Conservation (phyloP, 495 filamentous ascomycete species). For the Penicillium paxilli region DNA sequence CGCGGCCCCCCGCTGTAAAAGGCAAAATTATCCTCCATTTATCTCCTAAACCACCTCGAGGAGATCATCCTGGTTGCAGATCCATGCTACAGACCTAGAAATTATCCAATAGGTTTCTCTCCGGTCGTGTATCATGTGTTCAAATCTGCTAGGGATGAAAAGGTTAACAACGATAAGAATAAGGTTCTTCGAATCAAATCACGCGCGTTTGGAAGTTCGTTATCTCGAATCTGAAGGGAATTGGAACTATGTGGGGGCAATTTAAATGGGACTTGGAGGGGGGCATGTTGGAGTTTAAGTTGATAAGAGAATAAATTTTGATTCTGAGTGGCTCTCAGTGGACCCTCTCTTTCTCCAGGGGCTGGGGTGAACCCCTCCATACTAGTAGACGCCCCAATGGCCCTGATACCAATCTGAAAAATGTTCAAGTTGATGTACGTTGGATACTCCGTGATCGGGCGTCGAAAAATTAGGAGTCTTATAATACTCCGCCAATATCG, state of each 20-base stretch:
- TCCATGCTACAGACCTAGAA: constrained; percentile 1
- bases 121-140: background rate
- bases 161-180: constrained; percentile 3
- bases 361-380: background rate
- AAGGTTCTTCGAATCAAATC: constrained; percentile 1
- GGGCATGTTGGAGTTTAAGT: too few species aligned
- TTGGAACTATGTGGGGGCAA: background rate
- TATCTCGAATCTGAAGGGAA: constrained; percentile 1
- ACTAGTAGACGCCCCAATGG: background rate
- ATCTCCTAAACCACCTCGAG: background rate
- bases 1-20: constrained; percentile 10
- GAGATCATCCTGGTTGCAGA: constrained; percentile 5
- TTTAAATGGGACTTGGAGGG: too few species aligned
- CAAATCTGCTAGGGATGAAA: background rate
- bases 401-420: background rate
- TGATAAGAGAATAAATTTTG: background rate
- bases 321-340: too few species aligned
- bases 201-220: background rate
- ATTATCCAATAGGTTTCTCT: constrained; percentile 5
- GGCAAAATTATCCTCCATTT: constrained; percentile 19
- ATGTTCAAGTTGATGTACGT: too few species aligned
- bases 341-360: background rate
- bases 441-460: background rate
- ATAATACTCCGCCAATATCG: too few species aligned
- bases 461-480: too few species aligned